These are phyloP conservation scores for Sicyos edulis DNA, from an alignment of 306 rosid species.

Conservation along the genomic window DNA sequence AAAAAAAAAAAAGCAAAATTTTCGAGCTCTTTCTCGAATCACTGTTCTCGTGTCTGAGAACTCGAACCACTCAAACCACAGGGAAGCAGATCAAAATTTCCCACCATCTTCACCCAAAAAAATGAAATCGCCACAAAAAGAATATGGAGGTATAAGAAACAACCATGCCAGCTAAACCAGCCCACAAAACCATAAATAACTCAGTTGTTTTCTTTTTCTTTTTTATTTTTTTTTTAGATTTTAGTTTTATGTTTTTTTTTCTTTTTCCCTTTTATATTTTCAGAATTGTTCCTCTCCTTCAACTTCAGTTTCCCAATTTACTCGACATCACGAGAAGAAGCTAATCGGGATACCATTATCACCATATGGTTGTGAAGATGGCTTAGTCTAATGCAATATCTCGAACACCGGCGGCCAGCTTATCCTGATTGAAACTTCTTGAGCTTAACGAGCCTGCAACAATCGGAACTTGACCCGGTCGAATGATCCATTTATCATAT, in stretches of 20 bases:
- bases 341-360: conserved; percentile 22
- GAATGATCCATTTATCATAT: conserved; percentile 66
- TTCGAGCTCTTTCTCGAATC: too few relatives aligned
- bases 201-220: neutral
- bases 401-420: conserved; percentile 41
- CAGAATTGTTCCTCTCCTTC: conserved; percentile 8
- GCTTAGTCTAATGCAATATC: conserved; percentile 39
- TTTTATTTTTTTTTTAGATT: neutral
- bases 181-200: conserved; percentile 20
- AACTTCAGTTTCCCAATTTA: conserved; percentile 8
- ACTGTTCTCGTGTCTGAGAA: too few relatives aligned
- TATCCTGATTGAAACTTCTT: conserved; percentile 36
- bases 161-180: conserved; percentile 5
- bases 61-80: too few relatives aligned
- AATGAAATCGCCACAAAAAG: neutral
- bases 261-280: neutral
- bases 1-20: too few relatives aligned
- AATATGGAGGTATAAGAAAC: neutral
- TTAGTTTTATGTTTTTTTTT: neutral
- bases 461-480: conserved; percentile 38
- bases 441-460: conserved; percentile 29
- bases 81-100: conserved; percentile 15
- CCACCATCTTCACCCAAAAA: conserved; percentile 13
- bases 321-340: conserved; percentile 18
- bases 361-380: conserved; percentile 28